Evolutionary conservation across 306 rosid genomes (phyloP), one percentile per base, ranked within the genome.

Genomic region (Cucumis hystrix): DNA sequence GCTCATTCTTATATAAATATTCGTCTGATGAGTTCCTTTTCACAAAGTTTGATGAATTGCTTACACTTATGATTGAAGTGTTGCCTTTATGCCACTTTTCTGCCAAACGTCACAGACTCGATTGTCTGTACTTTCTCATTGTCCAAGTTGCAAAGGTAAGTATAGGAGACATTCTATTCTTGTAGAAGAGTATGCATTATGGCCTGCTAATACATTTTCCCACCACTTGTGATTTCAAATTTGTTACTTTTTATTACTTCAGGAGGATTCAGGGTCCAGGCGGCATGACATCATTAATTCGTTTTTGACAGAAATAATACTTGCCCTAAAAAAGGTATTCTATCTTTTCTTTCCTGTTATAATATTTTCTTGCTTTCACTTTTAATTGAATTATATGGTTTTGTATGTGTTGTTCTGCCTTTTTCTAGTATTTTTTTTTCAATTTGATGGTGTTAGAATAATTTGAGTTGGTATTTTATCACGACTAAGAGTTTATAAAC

Each of bases 291-390:
- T 81, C 80, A 59, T 80, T 62, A 52, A 80, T 25, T 83, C 84
- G 63, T 92, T 92, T 87, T 86, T 95, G 57, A 89, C 93, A 1
- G 97, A 95, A 86, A 95, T 92, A 64, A 84, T 92, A 81, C 92
- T 95, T 80, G 96, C 97, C 55, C 93, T 95, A 63, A 95, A 95
- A 85, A 97, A 95, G 98, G 97, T 95, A 82, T 72, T 72, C 40
- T 49, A 21, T 21, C 62, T n/a, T 8, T 8, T 41, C 25, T 23
- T 10, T 39, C 18, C 4, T 25, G 16, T 72, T 25, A 30, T 57
- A 10, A 59, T 65, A 63, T 55, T 71, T 51, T 8, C 2, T 55
- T 71, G 28, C 14, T 4, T 47, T 49, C 6, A 15, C 33, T 14
- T 70, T 21, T 47, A 23, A 70, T 70, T 47, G 7, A 47, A 70